Evolutionary conservation across 2,329 filamentous ascomycete genomes (phyloP), one percentile per base, ranked within the genome.

Genomic region (Xylaria hypoxylon): DNA sequence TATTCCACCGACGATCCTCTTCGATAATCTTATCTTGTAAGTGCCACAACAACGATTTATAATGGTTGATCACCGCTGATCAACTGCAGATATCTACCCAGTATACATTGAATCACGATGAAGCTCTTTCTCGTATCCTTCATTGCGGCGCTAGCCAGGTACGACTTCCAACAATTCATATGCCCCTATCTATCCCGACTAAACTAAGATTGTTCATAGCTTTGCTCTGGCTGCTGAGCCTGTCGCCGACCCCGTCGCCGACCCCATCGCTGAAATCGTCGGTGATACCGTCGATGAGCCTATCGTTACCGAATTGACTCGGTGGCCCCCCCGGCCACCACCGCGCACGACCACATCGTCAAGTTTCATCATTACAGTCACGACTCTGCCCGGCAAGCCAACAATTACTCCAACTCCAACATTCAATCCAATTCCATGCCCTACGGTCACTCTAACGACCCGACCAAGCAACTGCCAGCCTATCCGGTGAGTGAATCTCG

Each of bases 361-460:
- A 52, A 48, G 68, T 10, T 70, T 77, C 57, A 72, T 68, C 58
- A 75, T 73, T 62, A 73, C 64, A 59, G 63, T 77, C 50, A 75
- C 71, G 19, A 74, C 71, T 19, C 57, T 76, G 6, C 74, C 73
- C 22, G 47, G 45, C 22, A 62, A 62, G 24, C 57, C 61, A 3
- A 64, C 64, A 4, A 62, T 65, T 2, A 31, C 58, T 10, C 65
- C 60, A 24, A 62, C 64, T 13, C 71, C 74, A 17, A 64, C 64
- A 4, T 62, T 65, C 3, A 31, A 55, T 10, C 65, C 60, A 24
- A 62, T 65, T 13, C 71, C 74, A 17, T 80, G 78, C 70, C 78
- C 78, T 31, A 79, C 75, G 1, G 73, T 79, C 38, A 79, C 76
- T 22, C 69, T 71, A 62, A 78, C 75, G 17, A 79, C 77, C 15